Conservation (phyloP, 441 rosid genomes). For the Jatropha podagrica region DNA sequence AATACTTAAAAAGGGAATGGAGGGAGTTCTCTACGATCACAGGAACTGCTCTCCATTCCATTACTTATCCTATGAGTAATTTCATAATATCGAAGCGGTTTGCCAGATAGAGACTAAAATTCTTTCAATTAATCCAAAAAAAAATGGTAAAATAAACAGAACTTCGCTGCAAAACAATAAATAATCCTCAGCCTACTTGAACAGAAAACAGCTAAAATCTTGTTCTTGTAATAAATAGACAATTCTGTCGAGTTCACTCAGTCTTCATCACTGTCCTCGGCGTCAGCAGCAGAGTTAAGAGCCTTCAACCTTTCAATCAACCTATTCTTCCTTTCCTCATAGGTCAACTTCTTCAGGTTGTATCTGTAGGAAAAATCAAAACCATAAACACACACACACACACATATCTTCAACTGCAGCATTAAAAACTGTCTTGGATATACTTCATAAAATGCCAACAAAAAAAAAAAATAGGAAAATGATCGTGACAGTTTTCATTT, state of each 20-base stretch:
- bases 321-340: conserved; percentile 67
- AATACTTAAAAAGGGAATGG: too few relatives aligned
- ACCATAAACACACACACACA: too few relatives aligned
- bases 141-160: neutral
- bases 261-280: conserved; percentile 43
- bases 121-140: neutral
- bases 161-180: neutral
- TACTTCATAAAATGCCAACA: too few relatives aligned
- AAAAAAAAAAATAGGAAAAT: neutral
- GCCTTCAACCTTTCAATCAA: conserved; percentile 62
- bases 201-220: neutral
- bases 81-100: neutral
- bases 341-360: conserved; percentile 68
- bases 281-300: conserved; percentile 62
- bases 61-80: neutral
- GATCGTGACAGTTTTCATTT: neutral
- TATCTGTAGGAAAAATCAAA: conserved; percentile 33
- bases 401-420: too few relatives aligned
- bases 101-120: neutral
- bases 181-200: conserved; percentile 2
- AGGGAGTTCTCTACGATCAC: too few relatives aligned
- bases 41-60: neutral
- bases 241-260: neutral
- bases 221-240: neutral
- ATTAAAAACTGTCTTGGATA: neutral